Base-by-base conservation (phyloP, 768 basidiomycete species). In the Amanita exitialis region DNA sequence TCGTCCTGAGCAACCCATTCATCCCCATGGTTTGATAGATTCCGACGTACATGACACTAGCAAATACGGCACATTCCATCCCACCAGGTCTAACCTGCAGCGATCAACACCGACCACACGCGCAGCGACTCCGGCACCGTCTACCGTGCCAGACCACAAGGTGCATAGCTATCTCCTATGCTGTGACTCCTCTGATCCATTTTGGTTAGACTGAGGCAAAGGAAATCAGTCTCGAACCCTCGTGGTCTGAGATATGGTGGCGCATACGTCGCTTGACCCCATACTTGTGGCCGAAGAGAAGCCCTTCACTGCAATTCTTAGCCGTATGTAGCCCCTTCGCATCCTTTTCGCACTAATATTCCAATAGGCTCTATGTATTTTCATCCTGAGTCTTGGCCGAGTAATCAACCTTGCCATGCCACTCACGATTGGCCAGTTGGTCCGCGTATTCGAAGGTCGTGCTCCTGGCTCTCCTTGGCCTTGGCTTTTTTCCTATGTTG, bases 231-330 rank as follows among this genome's bases (percentile, higher is more conserved):
- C 66, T 77, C 20, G 82, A 87, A 52, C 82, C 86, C 7, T 76
- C 82, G 5, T 90, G 86, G 84, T 56, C 67, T 18, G 87, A 90
- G 62, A 69, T 90, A 34, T 74, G 76, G 66, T 69, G 62, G 13
- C 80, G 90, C 39, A 67, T 94, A 52, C 69, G 70, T 44, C 78
- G 77, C 43, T 71, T 95, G 37, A 65, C 75, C 12, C 92, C 91
- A 1, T 86, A 87, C 66, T 78, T 95, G 7, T 95, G 91, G 90
- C 92, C 92, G 4, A 73, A 74, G 30, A 85, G 80, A 55, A 77
- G 71, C 54, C 61, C 62, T 28, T 73, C 73, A 52, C 72, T 95
- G 3, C 90, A 93, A 64, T 59, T 83, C 37, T 66, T 87, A 49
- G 86, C 85, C 4, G 77, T 85, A 61, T 57, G 76, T 70, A 6